Base-by-base conservation (phyloP, 768 basidiomycete species). In the Galerina sulciceps region DNA sequence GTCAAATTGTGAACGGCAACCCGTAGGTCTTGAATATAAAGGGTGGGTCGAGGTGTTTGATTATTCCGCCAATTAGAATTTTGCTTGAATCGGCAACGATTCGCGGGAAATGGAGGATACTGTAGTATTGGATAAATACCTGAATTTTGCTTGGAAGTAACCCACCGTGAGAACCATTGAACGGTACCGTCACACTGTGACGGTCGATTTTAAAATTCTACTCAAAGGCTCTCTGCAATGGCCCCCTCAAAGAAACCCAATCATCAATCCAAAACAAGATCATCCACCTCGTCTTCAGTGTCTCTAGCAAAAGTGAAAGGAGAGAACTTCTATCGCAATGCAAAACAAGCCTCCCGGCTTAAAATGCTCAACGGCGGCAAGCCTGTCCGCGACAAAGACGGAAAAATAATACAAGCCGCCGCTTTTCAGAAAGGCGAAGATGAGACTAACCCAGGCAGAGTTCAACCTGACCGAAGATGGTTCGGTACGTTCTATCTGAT, bases 321-420 rank as follows among this genome's bases (percentile, higher is more conserved):
- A 69, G 94, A 97, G 79, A 99, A 96, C 73, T 99, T 98, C 79
- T 99, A 97, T 78, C 92, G 95, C 74, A 87, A 95, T 90, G 95
- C 94, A 43, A 98, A 98, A 72, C 81, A 87, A 67, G 94, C 88
- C 37, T 78, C 81, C 31, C 81, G 89, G 59, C 85, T 95, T 54
- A 98, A 97, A 80, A 90, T 99, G 90, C 85, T 97, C 67, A 91
- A 83, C 57, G 90, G 96, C 59, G 94, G 94, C 37, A 95, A 95
- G 77, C 87, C 96, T 60, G 82, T 97, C 23, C 84, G 94, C 44
- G 93, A 98, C 78, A 86, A 85, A 67, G 89, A 94, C 63, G 97
- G 97, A 55, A 96, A 95, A 74, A 88, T 99, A 69, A 85, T 91
- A 61, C 82, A 96, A 74, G 94, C 94, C 52, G 96, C 97, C 60